These are phyloP conservation scores for Venturia asperata DNA, from an alignment of 2,329 filamentous ascomycete genomes.

Conservation along the genomic window DNA sequence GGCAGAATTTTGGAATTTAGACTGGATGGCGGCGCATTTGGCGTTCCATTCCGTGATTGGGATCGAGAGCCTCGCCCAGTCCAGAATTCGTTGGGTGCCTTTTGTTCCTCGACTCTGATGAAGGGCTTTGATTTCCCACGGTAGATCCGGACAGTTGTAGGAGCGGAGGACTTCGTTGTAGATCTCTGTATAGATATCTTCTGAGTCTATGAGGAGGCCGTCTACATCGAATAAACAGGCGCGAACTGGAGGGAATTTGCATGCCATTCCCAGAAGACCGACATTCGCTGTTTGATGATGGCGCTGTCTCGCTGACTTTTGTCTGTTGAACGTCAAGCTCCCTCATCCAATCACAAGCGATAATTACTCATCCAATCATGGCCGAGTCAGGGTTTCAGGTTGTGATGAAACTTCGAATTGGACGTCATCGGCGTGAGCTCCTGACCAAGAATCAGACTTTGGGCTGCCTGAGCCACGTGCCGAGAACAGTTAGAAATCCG, in stretches of 20 bases:
- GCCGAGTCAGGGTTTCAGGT: neutral
- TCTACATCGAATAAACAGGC: conserved; percentile 34
- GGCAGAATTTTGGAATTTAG: conserved; percentile 21
- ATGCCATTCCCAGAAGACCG: neutral
- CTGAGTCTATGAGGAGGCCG: conserved; percentile 31
- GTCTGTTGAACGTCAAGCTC: neutral
- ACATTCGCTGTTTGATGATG: neutral
- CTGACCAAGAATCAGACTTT: too few species aligned
- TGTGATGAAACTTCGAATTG: too few species aligned
- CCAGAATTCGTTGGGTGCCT: conserved; percentile 23
- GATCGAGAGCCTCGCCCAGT: conserved; percentile 25
- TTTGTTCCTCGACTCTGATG: conserved; percentile 25
- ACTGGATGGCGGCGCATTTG: conserved; percentile 20
- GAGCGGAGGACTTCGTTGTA: conserved; percentile 25
- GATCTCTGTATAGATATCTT: conserved; percentile 29
- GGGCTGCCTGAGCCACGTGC: too few species aligned
- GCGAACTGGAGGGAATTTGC: conserved; percentile 23
- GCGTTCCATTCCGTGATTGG: conserved; percentile 23
- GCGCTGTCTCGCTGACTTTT: neutral
- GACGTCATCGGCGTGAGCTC: too few species aligned
- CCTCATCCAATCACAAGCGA: neutral
- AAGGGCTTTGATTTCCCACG: conserved; percentile 25
- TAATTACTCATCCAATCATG: neutral
- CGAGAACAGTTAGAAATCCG: too few species aligned
- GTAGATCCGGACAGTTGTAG: conserved; percentile 23